phyloP scores from a whole-genome alignment of 371 early-diverging fungal genomes.

The Actinomortierella ambigua region DNA sequence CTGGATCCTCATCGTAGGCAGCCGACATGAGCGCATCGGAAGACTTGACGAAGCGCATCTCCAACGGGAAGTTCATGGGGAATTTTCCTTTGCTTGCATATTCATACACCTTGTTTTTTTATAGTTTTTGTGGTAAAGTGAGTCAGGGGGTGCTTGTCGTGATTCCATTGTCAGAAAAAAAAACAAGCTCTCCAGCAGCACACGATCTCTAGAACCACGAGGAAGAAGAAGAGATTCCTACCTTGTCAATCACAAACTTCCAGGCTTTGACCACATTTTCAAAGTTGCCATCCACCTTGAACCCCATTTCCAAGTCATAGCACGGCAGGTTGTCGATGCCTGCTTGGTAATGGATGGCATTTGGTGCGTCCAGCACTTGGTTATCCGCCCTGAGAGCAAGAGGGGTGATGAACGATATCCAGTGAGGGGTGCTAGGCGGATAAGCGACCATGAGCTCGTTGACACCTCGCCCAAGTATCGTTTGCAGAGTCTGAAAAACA shows the following conservation, averaged over 20 bases:
- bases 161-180: background rate
- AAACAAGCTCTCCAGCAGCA: no score
- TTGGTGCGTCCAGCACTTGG: conserved; percentile 27
- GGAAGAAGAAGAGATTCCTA: conserved; percentile 4
- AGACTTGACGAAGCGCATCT: conserved; percentile 34
- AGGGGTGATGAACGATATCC: conserved; percentile 1
- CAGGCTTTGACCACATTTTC: conserved; percentile 30
- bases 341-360: conserved; percentile 45
- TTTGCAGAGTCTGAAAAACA: background rate
- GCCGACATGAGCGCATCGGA: conserved; percentile 29
- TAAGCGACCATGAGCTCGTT: conserved; percentile 17
- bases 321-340: conserved; percentile 34
- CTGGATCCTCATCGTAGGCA: conserved; percentile 43
- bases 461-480: conserved; percentile 5
- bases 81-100: conserved; percentile 16
- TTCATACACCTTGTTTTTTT: conserved; percentile 18
- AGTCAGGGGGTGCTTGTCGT: background rate
- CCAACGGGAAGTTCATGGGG: conserved; percentile 35
- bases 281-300: conserved; percentile 36
- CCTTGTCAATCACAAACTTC: conserved; percentile 20
- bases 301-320: conserved; percentile 31
- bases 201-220: background rate
- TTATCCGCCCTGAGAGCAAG: conserved; percentile 1
- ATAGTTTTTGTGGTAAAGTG: background rate
- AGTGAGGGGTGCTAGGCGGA: conserved; percentile 20